Percentiles rank a stretch among this genome's conserved stretches.
Conservation (phyloP, 345 rosid genomes). For the Euphorbia lathyris region DNA sequence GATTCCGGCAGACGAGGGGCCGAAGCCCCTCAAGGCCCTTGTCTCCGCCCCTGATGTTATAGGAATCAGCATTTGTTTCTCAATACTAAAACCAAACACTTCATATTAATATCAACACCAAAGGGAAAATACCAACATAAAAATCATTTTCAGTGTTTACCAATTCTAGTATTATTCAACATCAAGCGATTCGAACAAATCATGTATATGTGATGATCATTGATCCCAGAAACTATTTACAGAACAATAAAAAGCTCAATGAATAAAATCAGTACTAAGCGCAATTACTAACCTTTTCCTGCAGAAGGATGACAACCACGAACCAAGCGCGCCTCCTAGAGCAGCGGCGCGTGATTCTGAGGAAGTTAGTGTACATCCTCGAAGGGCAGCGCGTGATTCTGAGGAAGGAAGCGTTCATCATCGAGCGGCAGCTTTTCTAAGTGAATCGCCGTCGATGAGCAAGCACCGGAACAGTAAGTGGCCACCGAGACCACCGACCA, state of each 20-base stretch:
- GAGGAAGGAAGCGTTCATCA: slow-evolving; percentile 17
- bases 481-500: slow-evolving; percentile 27
- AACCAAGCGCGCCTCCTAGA: slow-evolving; percentile 17
- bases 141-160: not conserved
- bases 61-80: no score
- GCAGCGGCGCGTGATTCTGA: no score
- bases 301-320: slow-evolving; percentile 24
- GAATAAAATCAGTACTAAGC: slow-evolving; percentile 5
- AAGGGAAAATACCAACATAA: no score
- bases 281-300: slow-evolving; percentile 14
- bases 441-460: slow-evolving; percentile 16
- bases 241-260: not conserved
- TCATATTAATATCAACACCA: no score
- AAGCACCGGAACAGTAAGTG: slow-evolving; percentile 9
- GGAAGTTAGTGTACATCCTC: no score
- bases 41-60: no score
- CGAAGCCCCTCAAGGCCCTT: no score
- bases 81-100: no score
- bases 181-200: not conserved
- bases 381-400: no score
- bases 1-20: no score
- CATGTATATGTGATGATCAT: no score
- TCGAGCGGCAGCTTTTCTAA: slow-evolving; percentile 16
- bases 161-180: not conserved
- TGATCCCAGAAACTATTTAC: not conserved